Evolutionary conservation across 1,284 basidiomycete genomes (phyloP).

Genomic region (Blastosporella zonata): DNA sequence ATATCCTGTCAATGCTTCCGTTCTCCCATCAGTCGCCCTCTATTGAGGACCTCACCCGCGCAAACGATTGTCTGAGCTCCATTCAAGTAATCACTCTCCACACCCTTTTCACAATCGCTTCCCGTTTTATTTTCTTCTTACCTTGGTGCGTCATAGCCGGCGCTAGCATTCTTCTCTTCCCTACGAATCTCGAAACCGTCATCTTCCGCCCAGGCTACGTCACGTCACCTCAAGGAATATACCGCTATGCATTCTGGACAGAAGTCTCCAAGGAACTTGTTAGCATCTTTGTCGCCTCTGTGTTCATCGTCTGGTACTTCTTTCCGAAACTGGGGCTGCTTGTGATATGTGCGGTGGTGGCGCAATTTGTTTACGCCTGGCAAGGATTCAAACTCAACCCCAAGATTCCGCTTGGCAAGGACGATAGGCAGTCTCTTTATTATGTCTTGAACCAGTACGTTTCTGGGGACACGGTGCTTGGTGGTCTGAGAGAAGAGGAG

Average conservation of each 20-base stretch:
- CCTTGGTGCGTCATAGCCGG: constrained; percentile 45
- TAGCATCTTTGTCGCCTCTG: constrained; percentile 33
- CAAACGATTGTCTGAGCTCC: constrained; percentile 7
- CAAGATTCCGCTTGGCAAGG: constrained; percentile 34
- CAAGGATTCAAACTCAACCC: constrained; percentile 28
- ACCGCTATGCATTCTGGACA: constrained; percentile 41
- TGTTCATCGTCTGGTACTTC: constrained; percentile 20
- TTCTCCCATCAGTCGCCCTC: constrained; percentile 7
- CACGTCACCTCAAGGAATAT: constrained; percentile 29
- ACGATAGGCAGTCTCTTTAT: constrained; percentile 42
- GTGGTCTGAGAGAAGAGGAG: constrained; percentile 14
- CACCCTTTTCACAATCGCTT: constrained; percentile 4
- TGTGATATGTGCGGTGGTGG: constrained; percentile 17
- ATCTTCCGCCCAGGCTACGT: constrained; percentile 36
- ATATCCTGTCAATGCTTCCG: constrained; percentile 13
- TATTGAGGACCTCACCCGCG: constrained; percentile 5
- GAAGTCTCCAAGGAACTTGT: constrained; percentile 36
- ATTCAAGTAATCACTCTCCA: background rate
- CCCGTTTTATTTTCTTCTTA: constrained; percentile 32
- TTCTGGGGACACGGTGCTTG: constrained; percentile 1
- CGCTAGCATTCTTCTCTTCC: constrained; percentile 37
- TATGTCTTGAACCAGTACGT: constrained; percentile 28
- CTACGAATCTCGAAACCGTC: constrained; percentile 32
- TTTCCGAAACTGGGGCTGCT: constrained; percentile 22
- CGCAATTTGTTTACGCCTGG: constrained; percentile 35